Evolutionary conservation across 2,329 filamentous ascomycete genomes (phyloP).

Genomic region (Sordariomycetes sp.): DNA sequence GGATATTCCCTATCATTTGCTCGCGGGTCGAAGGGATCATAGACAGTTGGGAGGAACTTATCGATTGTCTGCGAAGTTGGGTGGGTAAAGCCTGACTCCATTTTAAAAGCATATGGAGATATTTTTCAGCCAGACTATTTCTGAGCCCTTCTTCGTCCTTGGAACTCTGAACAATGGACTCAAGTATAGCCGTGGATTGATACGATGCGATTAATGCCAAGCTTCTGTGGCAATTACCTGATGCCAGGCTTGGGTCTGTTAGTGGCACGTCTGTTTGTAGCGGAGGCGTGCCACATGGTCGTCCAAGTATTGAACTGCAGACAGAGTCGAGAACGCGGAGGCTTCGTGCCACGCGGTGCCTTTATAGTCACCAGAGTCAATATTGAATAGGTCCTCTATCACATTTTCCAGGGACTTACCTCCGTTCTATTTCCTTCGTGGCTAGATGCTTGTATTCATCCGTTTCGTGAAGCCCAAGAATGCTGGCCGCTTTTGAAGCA

Average conservation of each 20-base stretch:
- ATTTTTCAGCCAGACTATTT: constrained; percentile 1
- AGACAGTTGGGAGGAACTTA: neutral
- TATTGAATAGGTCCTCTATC: neutral
- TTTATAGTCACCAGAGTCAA: neutral
- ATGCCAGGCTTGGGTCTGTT: neutral
- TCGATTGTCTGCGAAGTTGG: neutral
- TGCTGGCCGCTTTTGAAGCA: constrained; percentile 35
- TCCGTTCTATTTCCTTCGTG: constrained; percentile 3
- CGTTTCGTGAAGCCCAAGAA: constrained; percentile 31
- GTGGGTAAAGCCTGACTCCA: constrained; percentile 4
- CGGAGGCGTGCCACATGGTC: constrained; percentile 4
- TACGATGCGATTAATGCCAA: constrained; percentile 6
- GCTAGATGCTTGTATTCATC: constrained; percentile 9
- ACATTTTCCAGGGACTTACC: neutral
- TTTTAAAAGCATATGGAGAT: constrained; percentile 3
- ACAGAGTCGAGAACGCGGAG: constrained; percentile 8
- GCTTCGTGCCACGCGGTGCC: constrained; percentile 10
- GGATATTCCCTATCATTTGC: constrained; percentile 6
- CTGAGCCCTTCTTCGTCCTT: constrained; percentile 2
- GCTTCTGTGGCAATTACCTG: constrained; percentile 1
- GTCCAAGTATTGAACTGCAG: constrained; percentile 8
- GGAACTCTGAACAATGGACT: constrained; percentile 5
- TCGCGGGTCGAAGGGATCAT: neutral
- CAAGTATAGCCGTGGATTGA: constrained; percentile 5
- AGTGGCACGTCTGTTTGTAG: neutral